These are phyloP conservation scores for Stromatinia cepivora DNA, from an alignment of 2,329 filamentous ascomycete genomes.

Conservation along the genomic window DNA sequence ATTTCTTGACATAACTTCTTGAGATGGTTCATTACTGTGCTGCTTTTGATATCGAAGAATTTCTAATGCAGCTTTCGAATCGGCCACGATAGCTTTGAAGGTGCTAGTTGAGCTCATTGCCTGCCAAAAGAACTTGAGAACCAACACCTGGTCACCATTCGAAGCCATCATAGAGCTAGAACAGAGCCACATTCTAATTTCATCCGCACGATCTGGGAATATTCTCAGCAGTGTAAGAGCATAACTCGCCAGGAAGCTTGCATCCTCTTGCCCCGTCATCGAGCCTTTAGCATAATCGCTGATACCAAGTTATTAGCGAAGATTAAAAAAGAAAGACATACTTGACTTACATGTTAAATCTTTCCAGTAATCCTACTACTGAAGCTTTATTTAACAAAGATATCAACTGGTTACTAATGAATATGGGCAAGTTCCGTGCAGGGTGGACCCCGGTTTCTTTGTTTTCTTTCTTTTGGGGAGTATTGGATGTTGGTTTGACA, in stretches of 20 bases:
- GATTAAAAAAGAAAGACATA: neutral
- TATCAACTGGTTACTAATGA: constrained; percentile 65
- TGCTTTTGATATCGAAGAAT: constrained; percentile 43
- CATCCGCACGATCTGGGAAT: constrained; percentile 78
- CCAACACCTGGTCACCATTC: constrained; percentile 52
- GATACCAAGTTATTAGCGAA: constrained; percentile 20
- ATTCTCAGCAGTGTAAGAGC: constrained; percentile 81
- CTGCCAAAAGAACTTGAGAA: constrained; percentile 84
- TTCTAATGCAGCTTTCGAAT: constrained; percentile 58
- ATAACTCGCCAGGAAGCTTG: constrained; percentile 79
- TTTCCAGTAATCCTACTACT: constrained; percentile 54
- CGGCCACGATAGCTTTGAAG: constrained; percentile 56
- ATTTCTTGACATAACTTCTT: constrained; percentile 33
- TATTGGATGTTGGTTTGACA: constrained; percentile 45
- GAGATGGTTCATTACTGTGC: constrained; percentile 18
- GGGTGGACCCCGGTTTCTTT: neutral
- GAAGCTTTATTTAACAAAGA: constrained; percentile 75
- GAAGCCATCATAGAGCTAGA: constrained; percentile 54
- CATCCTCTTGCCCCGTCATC: constrained; percentile 48
- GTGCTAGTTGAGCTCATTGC: constrained; percentile 57
- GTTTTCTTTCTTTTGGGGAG: neutral
- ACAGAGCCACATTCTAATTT: constrained; percentile 93
- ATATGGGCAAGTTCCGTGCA: constrained; percentile 46
- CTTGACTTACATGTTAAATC: constrained; percentile 32
- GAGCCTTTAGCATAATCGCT: constrained; percentile 37